These are phyloP conservation scores for Datura wrightii DNA, from an alignment of 257 asterid genomes.

Conservation along the genomic window DNA sequence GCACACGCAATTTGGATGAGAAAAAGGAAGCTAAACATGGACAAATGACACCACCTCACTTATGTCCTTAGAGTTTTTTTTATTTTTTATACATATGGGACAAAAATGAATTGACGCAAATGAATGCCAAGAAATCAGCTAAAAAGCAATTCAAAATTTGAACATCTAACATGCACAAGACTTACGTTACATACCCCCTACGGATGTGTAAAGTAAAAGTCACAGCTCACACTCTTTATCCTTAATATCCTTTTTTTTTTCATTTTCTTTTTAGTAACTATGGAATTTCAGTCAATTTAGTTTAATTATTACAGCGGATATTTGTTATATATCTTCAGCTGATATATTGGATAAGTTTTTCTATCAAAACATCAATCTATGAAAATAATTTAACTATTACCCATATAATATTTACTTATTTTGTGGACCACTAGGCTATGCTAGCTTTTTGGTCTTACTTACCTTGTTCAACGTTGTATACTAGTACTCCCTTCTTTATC, in stretches of 20 bases:
- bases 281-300: neutral
- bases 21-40: neutral
- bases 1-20: conserved; percentile 13
- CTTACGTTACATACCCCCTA: neutral
- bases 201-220: neutral
- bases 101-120: neutral
- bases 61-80: neutral
- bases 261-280: neutral
- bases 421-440: neutral
- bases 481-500: neutral
- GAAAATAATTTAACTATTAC: too few species aligned
- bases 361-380: too few species aligned
- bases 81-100: neutral
- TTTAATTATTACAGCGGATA: too few species aligned
- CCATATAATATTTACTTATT: too few species aligned
- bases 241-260: neutral
- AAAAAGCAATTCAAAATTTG: neutral
- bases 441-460: neutral
- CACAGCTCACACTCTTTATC: conserved; percentile 6
- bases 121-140: neutral
- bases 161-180: neutral
- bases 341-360: too few species aligned
- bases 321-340: too few species aligned
- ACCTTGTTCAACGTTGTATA: neutral
- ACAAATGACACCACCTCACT: conserved; percentile 1